These are phyloP conservation scores for Sicyos baderoa DNA, from an alignment of 306 rosid genomes.

Conservation along the genomic window DNA sequence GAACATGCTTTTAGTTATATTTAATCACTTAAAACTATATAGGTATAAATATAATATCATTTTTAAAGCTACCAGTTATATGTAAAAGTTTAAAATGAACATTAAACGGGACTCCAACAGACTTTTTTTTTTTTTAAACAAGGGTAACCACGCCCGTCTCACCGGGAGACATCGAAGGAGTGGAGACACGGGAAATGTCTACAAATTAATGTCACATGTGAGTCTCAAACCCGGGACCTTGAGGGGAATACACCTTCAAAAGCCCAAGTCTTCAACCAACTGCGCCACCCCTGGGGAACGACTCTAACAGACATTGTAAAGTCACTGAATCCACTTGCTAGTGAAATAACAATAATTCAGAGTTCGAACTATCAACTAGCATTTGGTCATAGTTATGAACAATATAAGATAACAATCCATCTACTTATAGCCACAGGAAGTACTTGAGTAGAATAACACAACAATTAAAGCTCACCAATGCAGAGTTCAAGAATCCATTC, in stretches of 20 bases:
- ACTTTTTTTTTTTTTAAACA: too few species aligned
- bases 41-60: too few species aligned
- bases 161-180: too few species aligned
- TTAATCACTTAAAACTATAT: too few species aligned
- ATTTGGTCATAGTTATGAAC: background rate
- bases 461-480: constrained; percentile 47
- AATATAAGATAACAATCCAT: background rate
- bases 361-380: background rate
- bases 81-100: background rate
- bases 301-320: background rate
- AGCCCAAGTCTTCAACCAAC: too few species aligned
- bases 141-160: too few species aligned
- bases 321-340: background rate
- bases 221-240: too few species aligned
- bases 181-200: too few species aligned
- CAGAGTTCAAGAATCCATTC: constrained; percentile 78
- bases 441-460: background rate
- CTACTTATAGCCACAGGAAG: background rate
- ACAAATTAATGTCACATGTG: too few species aligned
- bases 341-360: background rate
- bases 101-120: background rate
- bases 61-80: too few species aligned
- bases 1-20: background rate
- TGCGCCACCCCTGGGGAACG: too few species aligned
- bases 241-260: too few species aligned